Conservation (phyloP, 2,329 filamentous ascomycete species). For the Talaromyces rugulosus region DNA sequence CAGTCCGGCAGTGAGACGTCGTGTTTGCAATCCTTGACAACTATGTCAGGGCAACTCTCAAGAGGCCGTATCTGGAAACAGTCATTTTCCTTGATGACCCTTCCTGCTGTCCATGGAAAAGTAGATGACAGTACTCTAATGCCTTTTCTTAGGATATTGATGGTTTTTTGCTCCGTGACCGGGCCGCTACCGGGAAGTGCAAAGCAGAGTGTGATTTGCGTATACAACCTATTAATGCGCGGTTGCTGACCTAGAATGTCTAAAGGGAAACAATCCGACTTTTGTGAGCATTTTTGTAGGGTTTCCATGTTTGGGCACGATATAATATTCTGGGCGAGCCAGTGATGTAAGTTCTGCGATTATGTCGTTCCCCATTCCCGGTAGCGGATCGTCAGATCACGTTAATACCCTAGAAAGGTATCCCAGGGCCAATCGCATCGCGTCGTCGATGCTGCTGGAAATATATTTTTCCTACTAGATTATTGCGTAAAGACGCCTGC, state of each 20-base stretch:
- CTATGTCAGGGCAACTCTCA: not conserved
- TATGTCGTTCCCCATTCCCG: no score
- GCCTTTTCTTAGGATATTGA: constrained; percentile 31
- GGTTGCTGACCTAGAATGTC: constrained; percentile 44
- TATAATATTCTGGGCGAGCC: no score
- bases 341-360: no score
- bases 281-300: no score
- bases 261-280: constrained; percentile 17
- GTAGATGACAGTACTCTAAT: constrained; percentile 33
- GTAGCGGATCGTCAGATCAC: no score
- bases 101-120: constrained; percentile 25
- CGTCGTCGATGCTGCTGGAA: no score
- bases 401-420: no score
- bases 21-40: constrained; percentile 1
- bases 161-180: constrained; percentile 19
- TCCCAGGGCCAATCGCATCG: no score
- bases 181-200: constrained; percentile 18
- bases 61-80: constrained; percentile 1
- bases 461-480: no score
- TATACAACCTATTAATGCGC: constrained; percentile 41
- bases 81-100: not conserved
- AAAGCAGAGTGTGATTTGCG: constrained; percentile 43
- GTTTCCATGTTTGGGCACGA: no score
- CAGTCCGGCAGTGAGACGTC: constrained; percentile 43
- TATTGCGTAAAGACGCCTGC: no score